Evolutionary conservation across 2,329 filamentous ascomycete species (phyloP).

Genomic region (Epichloe baconii): DNA sequence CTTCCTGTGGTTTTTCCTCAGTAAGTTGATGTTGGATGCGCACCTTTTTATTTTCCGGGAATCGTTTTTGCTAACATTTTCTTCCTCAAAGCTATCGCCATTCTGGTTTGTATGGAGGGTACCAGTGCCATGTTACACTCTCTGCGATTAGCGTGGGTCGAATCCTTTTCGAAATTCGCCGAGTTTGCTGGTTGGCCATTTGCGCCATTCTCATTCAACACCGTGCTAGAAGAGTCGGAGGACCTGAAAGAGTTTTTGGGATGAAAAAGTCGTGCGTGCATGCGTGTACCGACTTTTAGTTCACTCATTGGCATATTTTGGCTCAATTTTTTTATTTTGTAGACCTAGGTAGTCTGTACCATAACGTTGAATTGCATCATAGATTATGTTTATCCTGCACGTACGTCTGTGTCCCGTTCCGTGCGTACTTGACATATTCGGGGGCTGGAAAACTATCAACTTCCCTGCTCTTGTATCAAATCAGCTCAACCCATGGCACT

Average conservation of each 20-base stretch:
- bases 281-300: not conserved
- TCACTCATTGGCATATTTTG: not conserved
- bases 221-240: conserved; percentile 71
- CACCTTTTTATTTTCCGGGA: not conserved
- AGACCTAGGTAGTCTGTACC: conserved; percentile 20
- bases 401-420: not conserved
- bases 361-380: conserved; percentile 11
- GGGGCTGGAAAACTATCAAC: too few species aligned
- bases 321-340: conserved; percentile 14
- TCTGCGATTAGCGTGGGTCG: conserved; percentile 86
- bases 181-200: conserved; percentile 82
- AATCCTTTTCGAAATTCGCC: conserved; percentile 96
- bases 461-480: too few species aligned
- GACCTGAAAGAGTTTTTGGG: conserved; percentile 43
- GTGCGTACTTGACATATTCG: not conserved
- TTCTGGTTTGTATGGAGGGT: conserved; percentile 90
- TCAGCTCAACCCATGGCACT: too few species aligned
- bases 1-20: conserved; percentile 81
- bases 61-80: conserved; percentile 12
- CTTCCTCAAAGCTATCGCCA: conserved; percentile 26
- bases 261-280: conserved; percentile 14
- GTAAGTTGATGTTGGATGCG: conserved; percentile 20
- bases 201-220: conserved; percentile 77
- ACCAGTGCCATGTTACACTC: conserved; percentile 93
- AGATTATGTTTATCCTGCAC: conserved; percentile 1